These are phyloP conservation scores for Dothistroma septosporum DNA, from an alignment of 2,329 filamentous ascomycete genomes.

Conservation along the genomic window DNA sequence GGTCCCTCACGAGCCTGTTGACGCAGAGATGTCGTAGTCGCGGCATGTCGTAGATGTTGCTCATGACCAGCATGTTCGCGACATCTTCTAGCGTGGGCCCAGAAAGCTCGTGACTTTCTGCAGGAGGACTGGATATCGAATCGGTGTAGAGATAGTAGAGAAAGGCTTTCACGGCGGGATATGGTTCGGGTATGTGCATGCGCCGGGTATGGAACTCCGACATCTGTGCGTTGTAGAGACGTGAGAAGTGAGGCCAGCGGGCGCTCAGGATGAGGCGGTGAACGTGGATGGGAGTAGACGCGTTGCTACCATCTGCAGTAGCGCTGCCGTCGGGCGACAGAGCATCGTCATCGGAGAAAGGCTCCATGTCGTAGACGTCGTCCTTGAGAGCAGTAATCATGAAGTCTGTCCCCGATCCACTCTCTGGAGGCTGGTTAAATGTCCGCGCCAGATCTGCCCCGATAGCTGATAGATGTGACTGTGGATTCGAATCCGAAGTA, in stretches of 20 bases:
- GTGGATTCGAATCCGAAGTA: constrained; percentile 51
- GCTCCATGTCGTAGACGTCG: constrained; percentile 54
- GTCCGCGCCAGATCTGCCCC: constrained; percentile 80
- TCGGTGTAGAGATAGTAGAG: constrained; percentile 96
- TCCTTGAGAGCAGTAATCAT: constrained; percentile 83
- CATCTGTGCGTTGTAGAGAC: constrained; percentile 92
- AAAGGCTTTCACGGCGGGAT: constrained; percentile 89
- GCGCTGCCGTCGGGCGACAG: constrained; percentile 14
- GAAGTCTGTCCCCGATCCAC: constrained; percentile 85
- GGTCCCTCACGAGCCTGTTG: constrained; percentile 80
- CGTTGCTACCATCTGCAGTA: constrained; percentile 36
- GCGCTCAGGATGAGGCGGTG: constrained; percentile 92
- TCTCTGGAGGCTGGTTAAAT: constrained; percentile 81
- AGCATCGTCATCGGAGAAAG: constrained; percentile 55
- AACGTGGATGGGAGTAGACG: constrained; percentile 83
- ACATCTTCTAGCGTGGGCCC: constrained; percentile 71
- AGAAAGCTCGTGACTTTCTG: constrained; percentile 22
- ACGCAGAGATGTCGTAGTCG: constrained; percentile 87
- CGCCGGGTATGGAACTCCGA: constrained; percentile 93
- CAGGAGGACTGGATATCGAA: constrained; percentile 57
- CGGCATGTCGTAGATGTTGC: constrained; percentile 96
- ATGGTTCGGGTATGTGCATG: constrained; percentile 97
- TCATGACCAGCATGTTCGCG: constrained; percentile 92
- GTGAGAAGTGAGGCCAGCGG: constrained; percentile 93
- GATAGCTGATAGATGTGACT: constrained; percentile 57